Conservation (phyloP, 306 rosid species). For the Quercus ilex region DNA sequence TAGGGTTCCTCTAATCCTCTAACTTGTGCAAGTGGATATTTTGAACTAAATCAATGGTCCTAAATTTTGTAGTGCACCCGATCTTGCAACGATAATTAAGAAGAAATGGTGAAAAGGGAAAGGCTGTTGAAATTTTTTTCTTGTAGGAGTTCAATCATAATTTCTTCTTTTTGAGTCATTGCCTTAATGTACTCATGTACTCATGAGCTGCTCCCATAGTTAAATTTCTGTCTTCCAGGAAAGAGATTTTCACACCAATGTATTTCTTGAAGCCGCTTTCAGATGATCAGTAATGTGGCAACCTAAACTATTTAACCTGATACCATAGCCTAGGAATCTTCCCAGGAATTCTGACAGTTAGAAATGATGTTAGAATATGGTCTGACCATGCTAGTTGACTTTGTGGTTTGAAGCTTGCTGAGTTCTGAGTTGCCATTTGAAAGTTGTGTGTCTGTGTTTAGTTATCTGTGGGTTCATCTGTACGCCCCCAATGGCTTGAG, state of each 20-base stretch:
- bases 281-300: conserved; percentile 21
- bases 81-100: no score
- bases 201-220: neutral
- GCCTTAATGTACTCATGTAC: no score
- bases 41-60: no score
- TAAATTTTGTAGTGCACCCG: no score
- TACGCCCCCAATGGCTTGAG: conserved; percentile 6
- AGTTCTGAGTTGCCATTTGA: neutral
- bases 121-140: no score
- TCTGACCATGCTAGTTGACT: neutral
- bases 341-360: neutral
- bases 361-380: neutral
- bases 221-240: conserved; percentile 47
- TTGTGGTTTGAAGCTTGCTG: neutral
- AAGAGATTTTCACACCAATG: conserved; percentile 90
- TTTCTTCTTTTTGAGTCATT: no score
- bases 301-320: neutral
- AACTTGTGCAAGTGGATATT: no score
- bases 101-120: no score
- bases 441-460: conserved; percentile 24
- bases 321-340: neutral
- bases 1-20: no score
- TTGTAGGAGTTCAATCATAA: no score
- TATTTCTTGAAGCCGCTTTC: conserved; percentile 84
- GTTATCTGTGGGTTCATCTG: neutral